Evolutionary conservation across 1,284 basidiomycete genomes (phyloP).

Genomic region (Fistulina hepatica): DNA sequence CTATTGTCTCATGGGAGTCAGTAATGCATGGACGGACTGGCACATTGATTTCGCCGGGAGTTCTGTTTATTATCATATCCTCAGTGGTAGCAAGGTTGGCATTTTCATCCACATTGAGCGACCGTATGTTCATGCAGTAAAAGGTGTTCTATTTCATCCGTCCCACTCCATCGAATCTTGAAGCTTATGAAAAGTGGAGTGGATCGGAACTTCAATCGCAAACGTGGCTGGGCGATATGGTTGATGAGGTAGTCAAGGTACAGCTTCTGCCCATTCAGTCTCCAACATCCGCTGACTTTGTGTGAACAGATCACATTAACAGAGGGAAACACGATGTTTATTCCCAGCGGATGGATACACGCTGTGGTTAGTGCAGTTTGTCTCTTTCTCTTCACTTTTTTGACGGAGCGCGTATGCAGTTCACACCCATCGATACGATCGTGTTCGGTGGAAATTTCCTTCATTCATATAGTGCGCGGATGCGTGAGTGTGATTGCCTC

Average conservation of each 20-base stretch:
- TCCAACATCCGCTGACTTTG: no score
- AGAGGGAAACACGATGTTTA: conserved; percentile 93
- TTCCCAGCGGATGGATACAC: conserved; percentile 96
- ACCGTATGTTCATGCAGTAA: conserved; percentile 6
- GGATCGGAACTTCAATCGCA: conserved; percentile 81
- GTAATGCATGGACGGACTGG: conserved; percentile 78
- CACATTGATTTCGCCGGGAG: conserved; percentile 94
- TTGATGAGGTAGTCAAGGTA: conserved; percentile 80
- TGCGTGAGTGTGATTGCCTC: conserved; percentile 41
- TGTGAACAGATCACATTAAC: conserved; percentile 71
- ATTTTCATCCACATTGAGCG: not conserved
- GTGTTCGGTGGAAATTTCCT: conserved; percentile 98
- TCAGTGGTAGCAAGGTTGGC: conserved; percentile 66
- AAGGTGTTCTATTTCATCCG: conserved; percentile 93
- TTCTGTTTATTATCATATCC: conserved; percentile 89
- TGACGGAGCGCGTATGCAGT: conserved; percentile 31
- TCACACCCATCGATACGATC: conserved; percentile 84
- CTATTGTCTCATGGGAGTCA: no score
- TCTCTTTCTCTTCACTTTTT: conserved; percentile 1
- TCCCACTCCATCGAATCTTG: conserved; percentile 79
- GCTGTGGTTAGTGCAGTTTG: conserved; percentile 63
- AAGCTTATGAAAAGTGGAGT: conserved; percentile 85
- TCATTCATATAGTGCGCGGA: conserved; percentile 71
- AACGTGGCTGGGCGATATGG: conserved; percentile 86
- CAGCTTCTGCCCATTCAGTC: no score